Conservation (phyloP, 2,329 filamentous ascomycete genomes). For the Fusarium nurragi region DNA sequence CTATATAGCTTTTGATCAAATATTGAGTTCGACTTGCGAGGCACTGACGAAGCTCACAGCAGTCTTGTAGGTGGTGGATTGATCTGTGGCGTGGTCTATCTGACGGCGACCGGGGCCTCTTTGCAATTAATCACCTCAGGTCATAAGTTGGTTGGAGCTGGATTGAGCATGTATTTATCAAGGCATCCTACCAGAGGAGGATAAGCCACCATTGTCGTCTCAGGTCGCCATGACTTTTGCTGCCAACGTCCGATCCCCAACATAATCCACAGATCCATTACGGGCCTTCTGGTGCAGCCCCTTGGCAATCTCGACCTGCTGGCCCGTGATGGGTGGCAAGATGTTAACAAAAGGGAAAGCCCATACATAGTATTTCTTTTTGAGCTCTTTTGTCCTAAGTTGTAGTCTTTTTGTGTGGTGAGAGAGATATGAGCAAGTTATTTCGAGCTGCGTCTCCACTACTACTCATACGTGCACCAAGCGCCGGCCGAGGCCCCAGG, state of each 20-base stretch:
- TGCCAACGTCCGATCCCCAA: conserved; percentile 34
- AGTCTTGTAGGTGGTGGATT: conserved; percentile 28
- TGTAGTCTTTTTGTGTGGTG: background rate
- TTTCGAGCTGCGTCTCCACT: conserved; percentile 25
- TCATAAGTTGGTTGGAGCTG: conserved; percentile 41
- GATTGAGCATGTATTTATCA: conserved; percentile 44
- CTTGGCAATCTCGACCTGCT: conserved; percentile 12
- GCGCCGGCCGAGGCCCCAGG: background rate
- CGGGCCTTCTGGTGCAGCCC: conserved; percentile 12
- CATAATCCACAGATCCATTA: conserved; percentile 21
- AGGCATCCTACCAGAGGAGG: conserved; percentile 21
- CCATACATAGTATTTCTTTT: background rate
- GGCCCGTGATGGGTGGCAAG: conserved; percentile 28
- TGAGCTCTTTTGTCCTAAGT: background rate
- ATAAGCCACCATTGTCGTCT: conserved; percentile 33
- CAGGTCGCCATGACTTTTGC: conserved; percentile 32
- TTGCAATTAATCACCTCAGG: conserved; percentile 41
- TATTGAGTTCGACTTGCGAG: conserved; percentile 1
- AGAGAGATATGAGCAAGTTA: conserved; percentile 40
- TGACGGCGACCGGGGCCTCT: conserved; percentile 33
- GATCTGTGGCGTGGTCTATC: conserved; percentile 41
- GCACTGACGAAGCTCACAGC: conserved; percentile 8
- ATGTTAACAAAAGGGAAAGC: background rate
- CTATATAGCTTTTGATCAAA: conserved; percentile 2
- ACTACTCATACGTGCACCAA: background rate